Conservation (phyloP, 192 early-diverging fungal species). For the Coemansia sp. region DNA sequence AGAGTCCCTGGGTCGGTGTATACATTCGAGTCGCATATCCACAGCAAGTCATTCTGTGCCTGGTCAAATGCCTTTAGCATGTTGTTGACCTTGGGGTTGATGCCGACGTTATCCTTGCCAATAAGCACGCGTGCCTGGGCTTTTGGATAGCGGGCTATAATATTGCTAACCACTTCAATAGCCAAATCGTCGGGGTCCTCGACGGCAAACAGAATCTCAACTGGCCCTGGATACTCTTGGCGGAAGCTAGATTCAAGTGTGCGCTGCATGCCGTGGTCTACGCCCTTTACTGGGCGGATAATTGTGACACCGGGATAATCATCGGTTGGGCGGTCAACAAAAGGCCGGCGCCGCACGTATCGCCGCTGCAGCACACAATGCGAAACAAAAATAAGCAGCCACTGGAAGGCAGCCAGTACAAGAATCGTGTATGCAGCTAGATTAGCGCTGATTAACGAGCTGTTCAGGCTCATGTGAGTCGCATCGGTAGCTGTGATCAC, state of each 20-base stretch:
- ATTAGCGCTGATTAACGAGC: constrained; percentile 7
- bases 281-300: constrained; percentile 89
- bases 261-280: constrained; percentile 77
- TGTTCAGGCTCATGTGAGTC: constrained; percentile 1
- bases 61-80: constrained; percentile 78
- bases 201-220: constrained; percentile 90
- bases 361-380: constrained; percentile 49
- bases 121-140: constrained; percentile 76
- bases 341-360: constrained; percentile 37
- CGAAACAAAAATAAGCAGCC: constrained; percentile 32
- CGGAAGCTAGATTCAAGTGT: constrained; percentile 84
- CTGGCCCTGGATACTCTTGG: constrained; percentile 78
- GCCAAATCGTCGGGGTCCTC: constrained; percentile 81
- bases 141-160: constrained; percentile 72
- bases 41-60: constrained; percentile 84
- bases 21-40: constrained; percentile 95
- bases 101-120: constrained; percentile 75
- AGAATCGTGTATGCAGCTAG: constrained; percentile 29
- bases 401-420: constrained; percentile 24
- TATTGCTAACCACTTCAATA: constrained; percentile 65
- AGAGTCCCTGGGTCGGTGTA: constrained; percentile 73
- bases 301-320: constrained; percentile 81
- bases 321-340: constrained; percentile 34
- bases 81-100: constrained; percentile 98
- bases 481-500: neutral